A percentile compares a stretch with the other conserved stretches of the same genome.
Evolutionary conservation across 768 basidiomycete genomes (phyloP).

Genomic region (Rhizopogon sp.): DNA sequence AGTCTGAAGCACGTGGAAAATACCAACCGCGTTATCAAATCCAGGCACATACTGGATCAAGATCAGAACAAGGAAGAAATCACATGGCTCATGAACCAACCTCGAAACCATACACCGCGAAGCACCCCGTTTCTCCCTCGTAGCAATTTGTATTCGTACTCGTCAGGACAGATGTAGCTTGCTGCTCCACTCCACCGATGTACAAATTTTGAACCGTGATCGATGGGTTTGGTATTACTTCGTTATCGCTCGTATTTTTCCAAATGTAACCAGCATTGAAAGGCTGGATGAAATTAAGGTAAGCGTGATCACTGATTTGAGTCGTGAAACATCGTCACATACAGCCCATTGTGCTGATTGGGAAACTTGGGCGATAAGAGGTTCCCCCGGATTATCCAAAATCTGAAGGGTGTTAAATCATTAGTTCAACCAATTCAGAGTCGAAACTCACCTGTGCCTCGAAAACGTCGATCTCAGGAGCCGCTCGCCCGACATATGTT

Average conservation of each 20-base stretch:
- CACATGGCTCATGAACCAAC: conserved; percentile 24
- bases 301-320: background rate
- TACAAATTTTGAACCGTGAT: conserved; percentile 57
- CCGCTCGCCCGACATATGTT: conserved; percentile 71
- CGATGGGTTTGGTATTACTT: conserved; percentile 52
- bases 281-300: conserved; percentile 39
- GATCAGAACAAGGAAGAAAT: background rate
- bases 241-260: conserved; percentile 55
- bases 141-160: conserved; percentile 69
- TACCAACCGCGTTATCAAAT: conserved; percentile 57
- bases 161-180: conserved; percentile 73
- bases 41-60: conserved; percentile 37
- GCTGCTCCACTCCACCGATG: conserved; percentile 66
- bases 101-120: conserved; percentile 78
- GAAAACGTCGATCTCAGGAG: conserved; percentile 89
- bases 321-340: conserved; percentile 25
- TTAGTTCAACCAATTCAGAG: conserved; percentile 3
- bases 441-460: conserved; percentile 57
- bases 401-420: conserved; percentile 35
- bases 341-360: conserved; percentile 85
- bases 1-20: background rate
- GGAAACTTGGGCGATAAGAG: conserved; percentile 58
- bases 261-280: conserved; percentile 72
- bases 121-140: conserved; percentile 54
- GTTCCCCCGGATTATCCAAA: conserved; percentile 25